Conservation (phyloP, 768 basidiomycete genomes). For the Peribolospora kevripleyi region DNA sequence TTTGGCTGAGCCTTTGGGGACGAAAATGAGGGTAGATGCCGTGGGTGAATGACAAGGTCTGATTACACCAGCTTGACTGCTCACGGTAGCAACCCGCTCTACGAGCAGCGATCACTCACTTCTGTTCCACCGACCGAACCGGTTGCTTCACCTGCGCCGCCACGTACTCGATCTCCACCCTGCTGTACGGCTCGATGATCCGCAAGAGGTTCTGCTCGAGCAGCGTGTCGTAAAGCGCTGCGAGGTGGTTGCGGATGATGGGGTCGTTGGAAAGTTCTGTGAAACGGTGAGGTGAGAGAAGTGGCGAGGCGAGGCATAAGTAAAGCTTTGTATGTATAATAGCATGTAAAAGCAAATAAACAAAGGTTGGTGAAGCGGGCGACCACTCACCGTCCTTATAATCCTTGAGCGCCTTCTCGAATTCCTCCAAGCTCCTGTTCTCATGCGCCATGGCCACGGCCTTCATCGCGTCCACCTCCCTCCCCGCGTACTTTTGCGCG, state of each 20-base stretch:
- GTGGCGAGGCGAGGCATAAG: no score
- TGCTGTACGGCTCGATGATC: constrained; percentile 85
- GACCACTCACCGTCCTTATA: constrained; percentile 44
- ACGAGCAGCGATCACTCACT: constrained; percentile 31
- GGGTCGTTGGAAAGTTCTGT: constrained; percentile 83
- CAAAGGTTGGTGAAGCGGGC: background rate
- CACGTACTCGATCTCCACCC: constrained; percentile 73
- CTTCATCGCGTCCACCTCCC: constrained; percentile 88
- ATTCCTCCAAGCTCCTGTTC: constrained; percentile 64
- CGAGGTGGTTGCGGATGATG: constrained; percentile 81
- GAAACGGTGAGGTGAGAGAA: background rate
- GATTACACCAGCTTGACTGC: no score
- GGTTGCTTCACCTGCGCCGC: constrained; percentile 69
- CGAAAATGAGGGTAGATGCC: background rate
- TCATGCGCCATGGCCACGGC: constrained; percentile 85
- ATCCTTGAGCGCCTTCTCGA: constrained; percentile 63
- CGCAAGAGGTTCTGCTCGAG: constrained; percentile 85
- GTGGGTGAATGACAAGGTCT: background rate
- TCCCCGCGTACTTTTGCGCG: constrained; percentile 61
- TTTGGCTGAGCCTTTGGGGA: constrained; percentile 58
- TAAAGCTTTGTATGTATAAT: background rate
- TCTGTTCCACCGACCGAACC: constrained; percentile 65
- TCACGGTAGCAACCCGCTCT: background rate
- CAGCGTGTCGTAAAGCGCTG: constrained; percentile 80
- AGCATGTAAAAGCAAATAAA: background rate